Conservation (phyloP, 2,329 filamentous ascomycete species). For the Akanthomyces dipterigenus region DNA sequence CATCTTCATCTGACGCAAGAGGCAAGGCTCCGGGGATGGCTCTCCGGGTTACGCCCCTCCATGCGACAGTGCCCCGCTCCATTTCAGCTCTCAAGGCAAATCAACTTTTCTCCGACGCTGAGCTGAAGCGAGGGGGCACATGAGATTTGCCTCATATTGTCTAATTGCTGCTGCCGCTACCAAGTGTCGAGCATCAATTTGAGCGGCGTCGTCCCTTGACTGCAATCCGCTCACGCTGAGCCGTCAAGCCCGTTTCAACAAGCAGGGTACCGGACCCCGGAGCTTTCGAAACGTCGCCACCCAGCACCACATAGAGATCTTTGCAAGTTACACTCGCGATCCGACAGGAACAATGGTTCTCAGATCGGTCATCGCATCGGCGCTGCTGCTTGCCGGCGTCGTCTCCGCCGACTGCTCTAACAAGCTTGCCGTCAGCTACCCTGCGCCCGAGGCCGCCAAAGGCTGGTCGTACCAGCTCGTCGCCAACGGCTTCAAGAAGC, state of each 20-base stretch:
- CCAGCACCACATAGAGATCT: not conserved
- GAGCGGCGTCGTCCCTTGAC: not conserved
- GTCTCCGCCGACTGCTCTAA: constrained; percentile 25
- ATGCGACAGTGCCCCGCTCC: not conserved
- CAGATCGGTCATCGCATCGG: constrained; percentile 1
- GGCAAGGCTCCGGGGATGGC: not conserved
- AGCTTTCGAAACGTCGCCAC: not conserved
- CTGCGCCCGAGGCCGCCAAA: constrained; percentile 30
- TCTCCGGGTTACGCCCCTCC: not conserved
- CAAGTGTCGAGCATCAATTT: too few relatives aligned
- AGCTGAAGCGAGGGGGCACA: not conserved
- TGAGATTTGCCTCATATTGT: not conserved
- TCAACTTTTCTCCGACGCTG: not conserved
- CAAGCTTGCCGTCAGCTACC: constrained; percentile 28
- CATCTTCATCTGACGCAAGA: too few relatives aligned
- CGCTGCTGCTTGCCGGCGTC: constrained; percentile 1
- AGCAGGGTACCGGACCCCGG: not conserved
- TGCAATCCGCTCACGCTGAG: too few relatives aligned
- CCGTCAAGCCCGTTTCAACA: too few relatives aligned
- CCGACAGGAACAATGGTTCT: not conserved
- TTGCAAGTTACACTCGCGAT: too few relatives aligned
- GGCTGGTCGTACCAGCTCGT: constrained; percentile 40
- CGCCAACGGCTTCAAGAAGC: constrained; percentile 33
- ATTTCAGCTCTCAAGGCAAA: not conserved
- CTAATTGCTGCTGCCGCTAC: too few relatives aligned